Evolutionary conservation across 441 rosid genomes (phyloP).

Genomic region (Eugenia klotzschiana): DNA sequence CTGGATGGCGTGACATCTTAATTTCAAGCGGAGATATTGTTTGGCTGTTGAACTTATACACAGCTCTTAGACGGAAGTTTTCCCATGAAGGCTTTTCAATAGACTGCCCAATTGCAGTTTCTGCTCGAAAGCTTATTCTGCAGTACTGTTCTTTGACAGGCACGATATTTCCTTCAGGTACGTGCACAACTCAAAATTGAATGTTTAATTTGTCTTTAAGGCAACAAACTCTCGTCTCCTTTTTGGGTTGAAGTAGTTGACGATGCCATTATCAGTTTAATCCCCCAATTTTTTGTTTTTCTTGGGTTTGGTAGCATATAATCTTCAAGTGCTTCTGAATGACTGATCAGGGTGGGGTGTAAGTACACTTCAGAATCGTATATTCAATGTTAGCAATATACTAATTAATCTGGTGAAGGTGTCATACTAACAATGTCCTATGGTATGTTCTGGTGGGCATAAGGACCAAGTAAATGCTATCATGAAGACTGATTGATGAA

Average conservation of each 20-base stretch:
- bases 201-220: background rate
- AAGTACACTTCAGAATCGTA: background rate
- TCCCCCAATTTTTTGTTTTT: background rate
- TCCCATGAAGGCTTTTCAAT: slow-evolving; percentile 62
- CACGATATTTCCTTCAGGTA: slow-evolving; percentile 65
- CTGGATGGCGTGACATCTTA: slow-evolving; percentile 79
- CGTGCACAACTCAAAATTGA: background rate
- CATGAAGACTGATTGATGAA: background rate
- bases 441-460: background rate
- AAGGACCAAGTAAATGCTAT: background rate
- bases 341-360: background rate
- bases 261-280: background rate
- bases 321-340: background rate
- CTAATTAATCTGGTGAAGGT: background rate
- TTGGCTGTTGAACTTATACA: slow-evolving; percentile 71
- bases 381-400: background rate
- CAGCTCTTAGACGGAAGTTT: slow-evolving; percentile 71
- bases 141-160: slow-evolving; percentile 88
- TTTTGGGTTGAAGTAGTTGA: background rate
- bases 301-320: background rate
- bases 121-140: slow-evolving; percentile 87
- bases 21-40: slow-evolving; percentile 77
- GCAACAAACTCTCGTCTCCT: background rate
- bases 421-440: background rate
- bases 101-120: slow-evolving; percentile 88